Conservation (phyloP, 768 basidiomycete genomes). For the Ephemerocybe angulata region DNA sequence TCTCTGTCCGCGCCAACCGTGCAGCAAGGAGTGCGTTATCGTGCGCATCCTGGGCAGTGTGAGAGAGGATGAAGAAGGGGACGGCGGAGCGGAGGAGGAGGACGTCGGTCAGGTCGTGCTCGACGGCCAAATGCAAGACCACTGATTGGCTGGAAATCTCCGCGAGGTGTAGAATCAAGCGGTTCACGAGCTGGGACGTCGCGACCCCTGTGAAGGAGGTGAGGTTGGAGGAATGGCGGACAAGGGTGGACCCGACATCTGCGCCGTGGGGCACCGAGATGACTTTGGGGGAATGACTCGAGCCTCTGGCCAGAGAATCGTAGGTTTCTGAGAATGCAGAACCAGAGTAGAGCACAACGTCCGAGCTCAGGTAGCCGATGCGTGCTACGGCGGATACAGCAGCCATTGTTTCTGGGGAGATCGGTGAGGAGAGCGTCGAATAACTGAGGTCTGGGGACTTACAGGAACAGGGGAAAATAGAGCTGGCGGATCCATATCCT, state of each 20-base stretch:
- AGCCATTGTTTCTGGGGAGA: conserved; percentile 16
- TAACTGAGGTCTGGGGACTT: not conserved
- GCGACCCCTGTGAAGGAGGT: conserved; percentile 57
- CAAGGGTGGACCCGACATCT: conserved; percentile 57
- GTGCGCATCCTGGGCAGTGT: conserved; percentile 75
- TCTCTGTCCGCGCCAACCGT: conserved; percentile 65
- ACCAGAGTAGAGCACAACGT: conserved; percentile 51
- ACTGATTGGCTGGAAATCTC: conserved; percentile 63
- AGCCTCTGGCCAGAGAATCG: conserved; percentile 29
- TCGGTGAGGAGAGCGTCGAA: not conserved
- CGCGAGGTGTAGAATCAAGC: conserved; percentile 65
- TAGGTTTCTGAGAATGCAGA: conserved; percentile 44
- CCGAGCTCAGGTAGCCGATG: conserved; percentile 69
- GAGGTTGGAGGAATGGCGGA: conserved; percentile 48
- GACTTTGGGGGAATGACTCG: conserved; percentile 38
- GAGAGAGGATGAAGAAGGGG: conserved; percentile 79
- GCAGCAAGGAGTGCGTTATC: conserved; percentile 88
- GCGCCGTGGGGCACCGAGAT: conserved; percentile 58
- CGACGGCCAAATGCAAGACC: conserved; percentile 67
- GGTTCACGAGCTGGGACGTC: conserved; percentile 48
- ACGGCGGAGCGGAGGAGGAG: conserved; percentile 75
- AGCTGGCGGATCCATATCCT: conserved; percentile 7
- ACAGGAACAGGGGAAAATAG: conserved; percentile 5
- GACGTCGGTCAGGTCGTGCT: conserved; percentile 67
- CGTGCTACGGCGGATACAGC: conserved; percentile 51